Conservation (phyloP, 441 rosid genomes). For the Croton setiger region DNA sequence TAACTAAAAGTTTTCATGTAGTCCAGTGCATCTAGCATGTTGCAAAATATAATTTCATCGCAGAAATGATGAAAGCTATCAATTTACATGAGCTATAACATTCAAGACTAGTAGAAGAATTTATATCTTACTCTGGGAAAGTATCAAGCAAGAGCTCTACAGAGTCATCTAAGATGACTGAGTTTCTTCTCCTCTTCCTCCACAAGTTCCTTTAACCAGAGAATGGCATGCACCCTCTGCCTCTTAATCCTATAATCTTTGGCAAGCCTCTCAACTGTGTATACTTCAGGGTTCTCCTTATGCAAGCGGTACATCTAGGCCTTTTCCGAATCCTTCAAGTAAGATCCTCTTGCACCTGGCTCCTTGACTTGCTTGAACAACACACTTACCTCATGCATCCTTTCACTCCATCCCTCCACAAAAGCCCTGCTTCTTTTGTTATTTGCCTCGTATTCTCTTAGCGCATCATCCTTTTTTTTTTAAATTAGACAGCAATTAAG, state of each 20-base stretch:
- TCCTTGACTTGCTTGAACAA: constrained; percentile 70
- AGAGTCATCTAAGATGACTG: constrained; percentile 82
- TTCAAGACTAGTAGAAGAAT: background rate
- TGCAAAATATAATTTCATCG: background rate
- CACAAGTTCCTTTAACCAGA: constrained; percentile 83
- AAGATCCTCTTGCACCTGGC: constrained; percentile 85
- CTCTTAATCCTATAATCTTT: constrained; percentile 89
- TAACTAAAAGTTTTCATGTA: background rate
- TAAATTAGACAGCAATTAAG: constrained; percentile 34
- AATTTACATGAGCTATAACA: background rate
- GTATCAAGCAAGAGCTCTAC: constrained; percentile 82
- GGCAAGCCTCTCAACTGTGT: constrained; percentile 72
- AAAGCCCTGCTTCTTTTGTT: constrained; percentile 39
- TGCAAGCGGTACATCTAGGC: constrained; percentile 86
- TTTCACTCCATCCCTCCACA: constrained; percentile 52
- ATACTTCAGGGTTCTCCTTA: constrained; percentile 72
- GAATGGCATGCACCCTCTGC: constrained; percentile 89
- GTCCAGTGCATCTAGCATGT: background rate
- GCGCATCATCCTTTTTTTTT: constrained; percentile 44
- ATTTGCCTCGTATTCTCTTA: constrained; percentile 41
- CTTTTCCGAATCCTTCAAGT: constrained; percentile 82
- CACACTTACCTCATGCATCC: constrained; percentile 46
- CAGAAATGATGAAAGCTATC: background rate
- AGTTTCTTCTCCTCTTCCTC: constrained; percentile 83
- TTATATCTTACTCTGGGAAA: constrained; percentile 64